A percentile compares a stretch with the other conserved stretches of the same genome.
Conservation (phyloP, 2,329 filamentous ascomycete species). For the Cladosporium austrohemisphaericum region DNA sequence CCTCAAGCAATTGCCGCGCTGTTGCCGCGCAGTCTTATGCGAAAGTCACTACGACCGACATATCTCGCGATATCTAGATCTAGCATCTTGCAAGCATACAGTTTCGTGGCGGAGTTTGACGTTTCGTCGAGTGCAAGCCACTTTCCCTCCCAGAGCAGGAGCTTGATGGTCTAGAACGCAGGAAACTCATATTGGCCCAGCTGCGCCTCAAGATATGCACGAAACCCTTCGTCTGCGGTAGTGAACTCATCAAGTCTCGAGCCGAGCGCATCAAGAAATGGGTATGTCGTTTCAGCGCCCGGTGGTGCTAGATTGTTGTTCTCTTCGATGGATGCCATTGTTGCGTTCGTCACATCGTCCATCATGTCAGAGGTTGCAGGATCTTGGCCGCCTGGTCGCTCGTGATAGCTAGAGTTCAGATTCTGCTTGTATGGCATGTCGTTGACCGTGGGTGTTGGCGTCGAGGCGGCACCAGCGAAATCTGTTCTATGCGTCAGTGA, state of each 20-base stretch:
- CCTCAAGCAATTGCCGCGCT: no score
- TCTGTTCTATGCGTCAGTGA: neutral
- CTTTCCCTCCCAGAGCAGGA: no score
- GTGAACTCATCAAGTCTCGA: conserved; percentile 9
- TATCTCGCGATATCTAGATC: no score
- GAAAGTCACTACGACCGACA: no score
- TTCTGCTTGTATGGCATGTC: neutral
- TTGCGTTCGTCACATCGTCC: neutral
- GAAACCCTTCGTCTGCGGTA: conserved; percentile 7
- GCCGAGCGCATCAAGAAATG: conserved; percentile 2
- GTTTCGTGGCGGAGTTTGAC: no score
- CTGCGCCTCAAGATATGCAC: conserved; percentile 9
- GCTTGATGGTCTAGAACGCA: neutral
- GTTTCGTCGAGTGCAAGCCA: no score
- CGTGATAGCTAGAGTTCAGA: neutral
- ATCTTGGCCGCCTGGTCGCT: neutral
- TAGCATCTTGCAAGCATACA: no score
- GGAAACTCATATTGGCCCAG: conserved; percentile 8
- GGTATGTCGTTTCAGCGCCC: neutral
- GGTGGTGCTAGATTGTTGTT: neutral
- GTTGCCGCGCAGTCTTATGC: no score
- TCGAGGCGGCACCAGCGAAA: neutral
- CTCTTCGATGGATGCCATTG: neutral
- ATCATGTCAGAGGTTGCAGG: neutral
- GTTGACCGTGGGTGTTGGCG: neutral